Percentiles rank a stretch among this genome's conserved stretches.
Evolutionary conservation across 306 rosid species (phyloP).

Genomic region (Chamaecrista fasciculata): DNA sequence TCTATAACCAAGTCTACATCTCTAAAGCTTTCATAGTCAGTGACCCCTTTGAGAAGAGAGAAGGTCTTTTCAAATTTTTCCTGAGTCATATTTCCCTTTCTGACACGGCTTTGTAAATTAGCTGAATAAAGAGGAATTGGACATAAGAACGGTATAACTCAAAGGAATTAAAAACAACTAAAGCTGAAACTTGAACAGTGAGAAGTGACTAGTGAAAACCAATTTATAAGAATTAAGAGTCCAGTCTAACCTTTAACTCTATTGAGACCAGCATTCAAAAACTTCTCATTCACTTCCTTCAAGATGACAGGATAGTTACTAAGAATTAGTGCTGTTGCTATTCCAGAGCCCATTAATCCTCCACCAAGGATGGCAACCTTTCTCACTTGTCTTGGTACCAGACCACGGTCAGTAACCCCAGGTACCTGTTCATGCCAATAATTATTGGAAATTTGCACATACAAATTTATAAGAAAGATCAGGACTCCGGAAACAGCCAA

Average conservation of each 20-base stretch:
- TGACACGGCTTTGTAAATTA: constrained; percentile 81
- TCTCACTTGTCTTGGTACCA: constrained; percentile 69
- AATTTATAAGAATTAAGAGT: constrained; percentile 12
- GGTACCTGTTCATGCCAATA: constrained; percentile 63
- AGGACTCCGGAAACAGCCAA: constrained; percentile 9
- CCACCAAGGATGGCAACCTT: constrained; percentile 95
- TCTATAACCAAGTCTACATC: constrained; percentile 98
- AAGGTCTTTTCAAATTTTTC: constrained; percentile 68
- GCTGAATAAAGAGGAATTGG: constrained; percentile 47
- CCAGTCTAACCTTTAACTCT: constrained; percentile 77
- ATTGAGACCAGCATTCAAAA: constrained; percentile 80
- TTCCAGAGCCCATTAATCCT: constrained; percentile 98
- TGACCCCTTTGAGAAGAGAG: constrained; percentile 74
- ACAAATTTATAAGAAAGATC: neutral
- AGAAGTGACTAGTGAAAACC: neutral
- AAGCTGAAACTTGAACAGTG: constrained; percentile 13
- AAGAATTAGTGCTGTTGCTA: constrained; percentile 79
- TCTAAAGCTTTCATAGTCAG: constrained; percentile 71
- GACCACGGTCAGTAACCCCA: constrained; percentile 80
- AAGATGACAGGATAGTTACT: constrained; percentile 75
- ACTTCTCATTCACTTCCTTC: constrained; percentile 85
- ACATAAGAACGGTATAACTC: constrained; percentile 12
- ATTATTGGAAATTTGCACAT: constrained; percentile 1
- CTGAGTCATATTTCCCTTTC: constrained; percentile 73
- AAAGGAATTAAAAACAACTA: neutral